phyloP scores from a whole-genome alignment of 2,329 filamentous ascomycete species.

The Hymenoscyphus scutula region DNA sequence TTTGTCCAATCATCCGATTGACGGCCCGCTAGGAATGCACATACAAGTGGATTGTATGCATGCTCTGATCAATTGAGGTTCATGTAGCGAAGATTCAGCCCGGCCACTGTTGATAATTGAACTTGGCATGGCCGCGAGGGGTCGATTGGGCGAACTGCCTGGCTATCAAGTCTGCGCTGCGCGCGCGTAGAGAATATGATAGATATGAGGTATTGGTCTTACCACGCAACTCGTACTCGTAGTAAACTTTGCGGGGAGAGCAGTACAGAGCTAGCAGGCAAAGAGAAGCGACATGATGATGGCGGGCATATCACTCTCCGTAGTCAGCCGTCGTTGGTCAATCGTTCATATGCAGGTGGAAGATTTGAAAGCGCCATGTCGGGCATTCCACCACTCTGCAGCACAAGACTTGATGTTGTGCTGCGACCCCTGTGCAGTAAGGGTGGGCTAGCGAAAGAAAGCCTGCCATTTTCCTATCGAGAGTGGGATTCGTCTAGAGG shows the following conservation, averaged over 20 bases:
- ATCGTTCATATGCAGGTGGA: constrained; percentile 2
- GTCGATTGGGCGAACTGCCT: no score
- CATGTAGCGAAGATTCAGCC: neutral
- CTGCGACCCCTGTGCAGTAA: neutral
- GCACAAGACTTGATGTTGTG: neutral
- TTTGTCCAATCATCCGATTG: constrained; percentile 8
- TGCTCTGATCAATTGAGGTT: constrained; percentile 9
- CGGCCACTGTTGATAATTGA: constrained; percentile 9
- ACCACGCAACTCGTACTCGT: no score
- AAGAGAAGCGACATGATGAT: no score
- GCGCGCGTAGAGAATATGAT: no score
- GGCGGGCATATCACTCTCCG: neutral
- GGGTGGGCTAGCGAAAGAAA: neutral
- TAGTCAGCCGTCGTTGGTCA: neutral
- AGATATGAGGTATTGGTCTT: no score
- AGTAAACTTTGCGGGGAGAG: no score
- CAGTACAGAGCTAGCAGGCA: no score
- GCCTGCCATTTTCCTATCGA: neutral
- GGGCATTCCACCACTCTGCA: constrained; percentile 1
- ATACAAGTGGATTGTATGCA: constrained; percentile 9
- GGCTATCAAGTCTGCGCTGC: no score
- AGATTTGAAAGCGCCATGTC: constrained; percentile 1
- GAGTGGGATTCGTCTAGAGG: neutral
- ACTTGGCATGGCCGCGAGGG: constrained; percentile 8
- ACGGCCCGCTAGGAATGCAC: constrained; percentile 1